Evolutionary conservation across 2,329 filamentous ascomycete genomes (phyloP).

Genomic region (Hymenoscyphus repandus): DNA sequence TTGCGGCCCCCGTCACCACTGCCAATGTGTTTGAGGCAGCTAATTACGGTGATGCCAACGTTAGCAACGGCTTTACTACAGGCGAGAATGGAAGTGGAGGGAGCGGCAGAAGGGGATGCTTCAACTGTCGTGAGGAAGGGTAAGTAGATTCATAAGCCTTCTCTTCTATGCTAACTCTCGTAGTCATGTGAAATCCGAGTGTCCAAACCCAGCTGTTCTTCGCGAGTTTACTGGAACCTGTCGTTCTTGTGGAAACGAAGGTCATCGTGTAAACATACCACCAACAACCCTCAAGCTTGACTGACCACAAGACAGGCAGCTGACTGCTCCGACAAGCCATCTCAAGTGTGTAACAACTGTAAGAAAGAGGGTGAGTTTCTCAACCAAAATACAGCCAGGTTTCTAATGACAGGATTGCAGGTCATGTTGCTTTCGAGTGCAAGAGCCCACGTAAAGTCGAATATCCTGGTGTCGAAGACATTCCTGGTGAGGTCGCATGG

Average conservation of each 20-base stretch:
- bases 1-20: constrained; percentile 3
- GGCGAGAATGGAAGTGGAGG: constrained; percentile 10
- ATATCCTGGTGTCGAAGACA: constrained; percentile 43
- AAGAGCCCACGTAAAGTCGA: constrained; percentile 55
- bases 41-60: constrained; percentile 6
- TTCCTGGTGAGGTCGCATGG: constrained; percentile 54
- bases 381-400: not conserved
- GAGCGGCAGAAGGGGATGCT: constrained; percentile 15
- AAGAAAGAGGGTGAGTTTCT: constrained; percentile 47
- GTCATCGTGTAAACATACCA: constrained; percentile 38
- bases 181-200: constrained; percentile 58
- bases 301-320: constrained; percentile 33
- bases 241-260: constrained; percentile 48
- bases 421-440: constrained; percentile 52
- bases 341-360: constrained; percentile 56
- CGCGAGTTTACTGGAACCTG: constrained; percentile 51
- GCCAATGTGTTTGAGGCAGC: not conserved
- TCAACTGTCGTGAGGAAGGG: constrained; percentile 60
- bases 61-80: constrained; percentile 7
- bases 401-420: constrained; percentile 31
- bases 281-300: not conserved
- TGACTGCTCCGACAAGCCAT: constrained; percentile 57
- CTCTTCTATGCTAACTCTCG: constrained; percentile 13
- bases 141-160: constrained; percentile 38
- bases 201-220: constrained; percentile 47